A percentile compares a stretch with the other conserved stretches of the same genome.
These are phyloP conservation scores for Sporothrix phasma DNA, from an alignment of 2,329 filamentous ascomycete species.

Conservation along the genomic window DNA sequence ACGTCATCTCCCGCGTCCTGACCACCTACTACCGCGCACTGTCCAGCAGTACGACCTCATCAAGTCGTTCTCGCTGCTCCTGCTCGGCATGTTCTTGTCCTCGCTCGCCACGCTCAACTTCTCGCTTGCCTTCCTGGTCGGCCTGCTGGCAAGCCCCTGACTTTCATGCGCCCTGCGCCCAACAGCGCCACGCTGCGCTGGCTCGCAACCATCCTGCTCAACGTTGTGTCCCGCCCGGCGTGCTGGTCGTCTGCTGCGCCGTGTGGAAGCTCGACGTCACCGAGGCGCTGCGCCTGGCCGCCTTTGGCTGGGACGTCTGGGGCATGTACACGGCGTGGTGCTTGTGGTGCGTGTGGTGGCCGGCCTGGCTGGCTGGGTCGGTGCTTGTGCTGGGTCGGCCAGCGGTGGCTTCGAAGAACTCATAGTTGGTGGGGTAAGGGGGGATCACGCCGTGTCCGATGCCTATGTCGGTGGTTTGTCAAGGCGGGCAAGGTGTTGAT, in stretches of 20 bases:
- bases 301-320: slow-evolving; percentile 82
- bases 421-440: neutral
- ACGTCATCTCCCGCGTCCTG: slow-evolving; percentile 46
- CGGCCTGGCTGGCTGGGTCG: slow-evolving; percentile 67
- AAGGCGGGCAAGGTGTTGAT: no score
- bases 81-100: slow-evolving; percentile 84
- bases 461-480: no score
- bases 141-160: slow-evolving; percentile 69
- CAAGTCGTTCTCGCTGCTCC: slow-evolving; percentile 84
- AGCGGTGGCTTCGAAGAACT: neutral
- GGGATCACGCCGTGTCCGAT: no score
- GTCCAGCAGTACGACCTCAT: slow-evolving; percentile 65
- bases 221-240: slow-evolving; percentile 52
- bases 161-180: slow-evolving; percentile 51
- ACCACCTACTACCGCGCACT: slow-evolving; percentile 41
- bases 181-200: slow-evolving; percentile 30
- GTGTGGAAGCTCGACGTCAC: slow-evolving; percentile 35
- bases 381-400: slow-evolving; percentile 41
- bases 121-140: slow-evolving; percentile 75
- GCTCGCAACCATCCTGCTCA: slow-evolving; percentile 42
- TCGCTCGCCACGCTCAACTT: slow-evolving; percentile 94
- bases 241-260: slow-evolving; percentile 39
- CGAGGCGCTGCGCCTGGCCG: slow-evolving; percentile 58
- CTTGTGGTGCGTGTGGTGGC: slow-evolving; percentile 97
- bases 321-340: slow-evolving; percentile 78